Evolutionary conservation across 2,329 filamentous ascomycete genomes (phyloP), one percentile per base, ranked within the genome.

Genomic region (Sporothrix phasma): DNA sequence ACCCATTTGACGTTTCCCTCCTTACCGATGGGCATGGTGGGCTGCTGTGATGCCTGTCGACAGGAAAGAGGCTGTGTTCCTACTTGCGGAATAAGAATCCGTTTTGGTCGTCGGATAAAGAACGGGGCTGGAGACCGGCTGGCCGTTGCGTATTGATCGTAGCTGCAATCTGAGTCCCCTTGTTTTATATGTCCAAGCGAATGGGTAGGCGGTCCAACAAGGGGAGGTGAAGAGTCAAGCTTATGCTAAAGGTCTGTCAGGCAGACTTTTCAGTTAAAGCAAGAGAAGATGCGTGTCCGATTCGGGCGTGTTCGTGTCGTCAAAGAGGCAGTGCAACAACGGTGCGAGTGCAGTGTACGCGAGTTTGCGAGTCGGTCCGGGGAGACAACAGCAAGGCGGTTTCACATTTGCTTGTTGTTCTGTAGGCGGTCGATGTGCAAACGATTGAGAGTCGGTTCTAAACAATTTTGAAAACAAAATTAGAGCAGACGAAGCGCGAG

Each of bases 1-100:
- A 84, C 81, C 81, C 81, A 84, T 75, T 84, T 84, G 24, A 84
- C 81, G 66, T 81, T 81, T 67, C 76, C 74, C 71, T 78, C 76
- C 64, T 73, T 76, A 53, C 76, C 76, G 61, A 78, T 76, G 29
- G 76, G 72, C 76, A 78, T 78, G 22, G 62, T 60, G 60, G 24
- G 54, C 39, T 26, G 1, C 0, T 43, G 1, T 45, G 45, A 24
- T 2, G 22, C 41, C 7, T 19, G 17, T 17, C 26, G 26, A 51
- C 15, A 31, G 19, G 13, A 19, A 41, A n/a, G 17, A 37, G 41
- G 15, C 19, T 45, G 5, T 45, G 41, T 17, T 19, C n/a, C 19
- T 49, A 5, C 24, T 29, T 17, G 15, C 5, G 24, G 15, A n/a
- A 26, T 51, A n/a, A 1, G 49, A 56, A 56, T 24, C 31, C 31